These are phyloP conservation scores for Agaricus subrufescens DNA, from an alignment of 768 basidiomycete genomes.

Conservation along the genomic window DNA sequence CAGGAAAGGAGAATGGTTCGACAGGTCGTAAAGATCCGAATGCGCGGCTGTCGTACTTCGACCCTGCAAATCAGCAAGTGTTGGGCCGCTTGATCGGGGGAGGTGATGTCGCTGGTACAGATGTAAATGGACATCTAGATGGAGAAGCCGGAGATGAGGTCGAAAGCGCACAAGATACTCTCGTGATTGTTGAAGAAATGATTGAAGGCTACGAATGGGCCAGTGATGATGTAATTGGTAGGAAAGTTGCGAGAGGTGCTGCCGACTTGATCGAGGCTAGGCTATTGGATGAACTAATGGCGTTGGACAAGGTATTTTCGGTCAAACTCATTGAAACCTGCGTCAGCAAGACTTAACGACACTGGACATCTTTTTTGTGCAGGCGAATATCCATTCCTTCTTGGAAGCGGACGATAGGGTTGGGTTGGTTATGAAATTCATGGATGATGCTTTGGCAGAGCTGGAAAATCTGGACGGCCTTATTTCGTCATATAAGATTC, in stretches of 20 bases:
- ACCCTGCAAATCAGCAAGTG: constrained; percentile 69
- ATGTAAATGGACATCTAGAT: constrained; percentile 35
- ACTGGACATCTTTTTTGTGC: background rate
- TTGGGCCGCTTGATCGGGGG: constrained; percentile 66
- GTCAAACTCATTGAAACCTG: background rate
- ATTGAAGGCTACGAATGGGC: constrained; percentile 98
- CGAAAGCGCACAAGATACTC: constrained; percentile 73
- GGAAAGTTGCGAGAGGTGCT: constrained; percentile 62
- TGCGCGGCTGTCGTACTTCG: constrained; percentile 77
- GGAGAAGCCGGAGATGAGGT: constrained; percentile 49
- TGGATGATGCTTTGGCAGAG: constrained; percentile 87
- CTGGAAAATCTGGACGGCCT: constrained; percentile 87
- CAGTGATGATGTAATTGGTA: constrained; percentile 67
- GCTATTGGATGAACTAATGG: constrained; percentile 84
- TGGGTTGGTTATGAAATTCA: constrained; percentile 73
- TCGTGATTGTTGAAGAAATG: constrained; percentile 97
- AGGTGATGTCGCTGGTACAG: constrained; percentile 12
- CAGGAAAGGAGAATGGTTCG: constrained; percentile 22
- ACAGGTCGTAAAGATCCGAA: constrained; percentile 55
- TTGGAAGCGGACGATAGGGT: constrained; percentile 94
- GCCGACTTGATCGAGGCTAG: constrained; percentile 92
- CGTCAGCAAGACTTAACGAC: background rate
- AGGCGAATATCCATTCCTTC: constrained; percentile 98
- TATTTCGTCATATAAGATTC: constrained; percentile 92
- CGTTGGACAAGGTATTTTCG: constrained; percentile 78